Percentiles rank a stretch among this genome's conserved stretches.
Evolutionary conservation across 768 basidiomycete species (phyloP).

Genomic region (Leccinum disarticulatum): DNA sequence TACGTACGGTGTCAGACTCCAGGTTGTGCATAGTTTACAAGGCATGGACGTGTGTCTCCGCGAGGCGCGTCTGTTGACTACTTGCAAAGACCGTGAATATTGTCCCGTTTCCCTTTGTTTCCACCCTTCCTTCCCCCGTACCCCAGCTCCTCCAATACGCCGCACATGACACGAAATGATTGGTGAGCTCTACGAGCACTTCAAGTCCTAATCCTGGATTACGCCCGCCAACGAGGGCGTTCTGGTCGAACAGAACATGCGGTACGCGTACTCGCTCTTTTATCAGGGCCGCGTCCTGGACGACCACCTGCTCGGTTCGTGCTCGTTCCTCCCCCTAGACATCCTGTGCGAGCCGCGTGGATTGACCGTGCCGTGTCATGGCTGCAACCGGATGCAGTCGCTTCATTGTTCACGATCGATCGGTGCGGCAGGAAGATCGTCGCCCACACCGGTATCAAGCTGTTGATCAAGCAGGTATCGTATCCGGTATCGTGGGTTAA

Average conservation of each 20-base stretch:
- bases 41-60: constrained; percentile 36
- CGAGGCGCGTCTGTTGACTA: constrained; percentile 21
- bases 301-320: constrained; percentile 26
- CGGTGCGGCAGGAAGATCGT: too few relatives aligned
- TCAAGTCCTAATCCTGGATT: constrained; percentile 28
- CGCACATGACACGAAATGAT: constrained; percentile 42
- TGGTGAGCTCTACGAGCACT: constrained; percentile 35
- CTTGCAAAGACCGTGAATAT: constrained; percentile 36
- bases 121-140: not conserved
- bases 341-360: constrained; percentile 28
- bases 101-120: not conserved
- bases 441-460: too few relatives aligned
- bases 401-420: too few relatives aligned
- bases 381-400: constrained; percentile 15
- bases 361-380: constrained; percentile 22
- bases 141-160: constrained; percentile 40
- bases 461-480: too few relatives aligned
- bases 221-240: constrained; percentile 12
- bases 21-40: constrained; percentile 6
- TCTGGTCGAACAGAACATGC: constrained; percentile 28
- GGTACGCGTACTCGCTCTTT: constrained; percentile 29
- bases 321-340: constrained; percentile 26
- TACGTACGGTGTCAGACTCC: too few relatives aligned
- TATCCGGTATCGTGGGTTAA: too few relatives aligned
- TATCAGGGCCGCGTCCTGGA: constrained; percentile 28